Base-by-base conservation (phyloP, 495 filamentous ascomycete genomes). In the Xeromyces bisporus region DNA sequence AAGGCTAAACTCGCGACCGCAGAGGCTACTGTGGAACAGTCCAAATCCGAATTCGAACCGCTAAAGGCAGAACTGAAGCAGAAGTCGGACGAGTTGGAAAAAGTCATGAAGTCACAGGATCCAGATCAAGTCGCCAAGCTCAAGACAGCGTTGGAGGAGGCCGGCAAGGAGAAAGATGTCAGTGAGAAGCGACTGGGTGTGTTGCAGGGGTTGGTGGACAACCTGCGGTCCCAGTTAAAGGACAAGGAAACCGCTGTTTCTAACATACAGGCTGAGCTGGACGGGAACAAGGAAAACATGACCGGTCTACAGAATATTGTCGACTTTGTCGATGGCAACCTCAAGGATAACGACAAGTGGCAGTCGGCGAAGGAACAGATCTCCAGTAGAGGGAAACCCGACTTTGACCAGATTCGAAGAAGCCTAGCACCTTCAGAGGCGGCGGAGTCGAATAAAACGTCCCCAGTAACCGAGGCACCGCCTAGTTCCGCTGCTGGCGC, bases 61-160 rank as follows among this genome's bases (percentile, higher is more conserved):
- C 50, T 80, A 2, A 65, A 69, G 32, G 55, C 52, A 15, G 64
- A 68, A 5, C 39, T 80, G 14, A 64, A 69, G 38, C 60, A 61
- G 8, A 58, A 72, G 16, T 63, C 69, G 29, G 55, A 60, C 1
- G 65, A 70, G 26, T 50, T 71, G 2, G 55, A 68, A 26, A 50
- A 55, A 13, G 51, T 70, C 1, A 40, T 54, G 9, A 39, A 60
- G 23, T 38, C 51, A 0, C 43, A 55, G n/a, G 53, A 52, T 29
- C 50, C 58, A 10, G 48, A 57, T 14, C 48, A 56, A 9, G 54
- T 71, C 24, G 40, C 66, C 13, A 48, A 59, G n/a, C 40, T 52
- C 7, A 29, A 47, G 15, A 36, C 42, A 0, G 50, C 58, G 12
- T 26, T 66, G 2, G 40, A 53, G 9, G 35, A 55, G 12, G 39